Percentiles rank a stretch among this genome's conserved stretches.
Evolutionary conservation across 495 filamentous ascomycete species (phyloP).

Genomic region (Penicillium alfredii): DNA sequence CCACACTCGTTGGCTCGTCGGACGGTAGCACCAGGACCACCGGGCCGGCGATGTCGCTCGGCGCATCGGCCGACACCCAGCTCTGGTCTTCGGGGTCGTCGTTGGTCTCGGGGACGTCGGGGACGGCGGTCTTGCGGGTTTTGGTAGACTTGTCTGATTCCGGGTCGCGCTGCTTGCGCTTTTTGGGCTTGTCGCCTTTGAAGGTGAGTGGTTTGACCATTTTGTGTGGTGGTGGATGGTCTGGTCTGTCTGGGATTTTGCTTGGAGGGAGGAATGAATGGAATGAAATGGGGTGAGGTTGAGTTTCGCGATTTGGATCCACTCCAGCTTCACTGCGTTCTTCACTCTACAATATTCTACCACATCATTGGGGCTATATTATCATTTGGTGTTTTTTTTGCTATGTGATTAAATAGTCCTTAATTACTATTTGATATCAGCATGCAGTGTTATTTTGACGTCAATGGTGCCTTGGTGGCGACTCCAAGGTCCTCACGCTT

Average conservation of each 20-base stretch:
- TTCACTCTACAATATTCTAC: too few relatives aligned
- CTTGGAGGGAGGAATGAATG: conserved; percentile 5
- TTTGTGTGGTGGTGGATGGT: conserved; percentile 9
- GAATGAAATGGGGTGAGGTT: not conserved
- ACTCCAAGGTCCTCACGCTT: conserved; percentile 4
- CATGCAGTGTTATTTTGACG: too few relatives aligned
- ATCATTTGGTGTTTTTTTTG: too few relatives aligned
- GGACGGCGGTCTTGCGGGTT: conserved; percentile 28
- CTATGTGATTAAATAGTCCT: too few relatives aligned
- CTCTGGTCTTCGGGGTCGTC: conserved; percentile 60
- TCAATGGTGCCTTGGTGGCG: conserved; percentile 4
- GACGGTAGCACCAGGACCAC: conserved; percentile 75
- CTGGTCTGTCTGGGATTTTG: conserved; percentile 5
- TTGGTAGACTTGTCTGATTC: conserved; percentile 38
- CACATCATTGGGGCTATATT: too few relatives aligned
- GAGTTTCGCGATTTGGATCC: too few relatives aligned
- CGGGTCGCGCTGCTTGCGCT: conserved; percentile 59
- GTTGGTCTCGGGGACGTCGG: conserved; percentile 24
- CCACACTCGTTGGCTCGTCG: conserved; percentile 59
- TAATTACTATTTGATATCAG: too few relatives aligned
- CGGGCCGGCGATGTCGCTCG: conserved; percentile 74
- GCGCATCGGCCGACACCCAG: conserved; percentile 82
- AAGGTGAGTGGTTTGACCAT: conserved; percentile 82
- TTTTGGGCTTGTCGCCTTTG: conserved; percentile 95
- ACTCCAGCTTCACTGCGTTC: too few relatives aligned